These are phyloP conservation scores for Penicillium sp. DNA, from an alignment of 2,329 filamentous ascomycete species.

Conservation along the genomic window DNA sequence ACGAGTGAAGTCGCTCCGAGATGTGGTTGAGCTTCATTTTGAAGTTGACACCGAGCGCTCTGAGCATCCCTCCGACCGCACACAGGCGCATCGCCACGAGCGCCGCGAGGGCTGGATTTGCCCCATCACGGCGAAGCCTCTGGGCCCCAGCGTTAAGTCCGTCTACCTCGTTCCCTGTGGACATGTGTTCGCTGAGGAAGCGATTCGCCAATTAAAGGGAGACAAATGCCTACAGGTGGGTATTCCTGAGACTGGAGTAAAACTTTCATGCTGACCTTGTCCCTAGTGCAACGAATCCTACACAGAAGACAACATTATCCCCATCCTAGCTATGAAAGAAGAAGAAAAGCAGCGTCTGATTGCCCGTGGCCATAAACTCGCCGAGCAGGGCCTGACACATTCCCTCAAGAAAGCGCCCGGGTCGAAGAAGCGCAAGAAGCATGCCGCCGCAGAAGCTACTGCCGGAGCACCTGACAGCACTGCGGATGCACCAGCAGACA, in stretches of 20 bases:
- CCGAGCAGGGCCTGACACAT: slow-evolving; percentile 69
- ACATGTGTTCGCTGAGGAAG: slow-evolving; percentile 84
- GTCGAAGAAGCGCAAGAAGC: slow-evolving; percentile 70
- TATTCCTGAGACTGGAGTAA: background rate
- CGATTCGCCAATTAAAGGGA: slow-evolving; percentile 69
- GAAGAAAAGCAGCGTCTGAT: slow-evolving; percentile 64
- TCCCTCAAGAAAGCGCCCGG: slow-evolving; percentile 72
- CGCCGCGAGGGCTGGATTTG: slow-evolving; percentile 65
- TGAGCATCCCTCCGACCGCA: slow-evolving; percentile 39
- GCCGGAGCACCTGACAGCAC: slow-evolving; percentile 34
- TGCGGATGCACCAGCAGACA: slow-evolving; percentile 28
- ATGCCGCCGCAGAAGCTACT: slow-evolving; percentile 40
- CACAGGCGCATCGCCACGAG: slow-evolving; percentile 27
- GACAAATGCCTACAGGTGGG: slow-evolving; percentile 56
- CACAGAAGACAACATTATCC: slow-evolving; percentile 67
- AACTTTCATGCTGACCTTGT: background rate
- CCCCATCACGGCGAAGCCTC: slow-evolving; percentile 76
- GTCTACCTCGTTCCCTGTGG: slow-evolving; percentile 93
- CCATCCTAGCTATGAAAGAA: slow-evolving; percentile 67
- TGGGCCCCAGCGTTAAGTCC: slow-evolving; percentile 71
- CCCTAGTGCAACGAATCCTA: slow-evolving; percentile 68
- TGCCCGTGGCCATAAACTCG: slow-evolving; percentile 62
- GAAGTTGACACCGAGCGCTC: slow-evolving; percentile 45
- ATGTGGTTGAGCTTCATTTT: slow-evolving; percentile 82
- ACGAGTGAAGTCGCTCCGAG: slow-evolving; percentile 70